Conservation (phyloP, 768 basidiomycete species). For the Termitomyces sp. region DNA sequence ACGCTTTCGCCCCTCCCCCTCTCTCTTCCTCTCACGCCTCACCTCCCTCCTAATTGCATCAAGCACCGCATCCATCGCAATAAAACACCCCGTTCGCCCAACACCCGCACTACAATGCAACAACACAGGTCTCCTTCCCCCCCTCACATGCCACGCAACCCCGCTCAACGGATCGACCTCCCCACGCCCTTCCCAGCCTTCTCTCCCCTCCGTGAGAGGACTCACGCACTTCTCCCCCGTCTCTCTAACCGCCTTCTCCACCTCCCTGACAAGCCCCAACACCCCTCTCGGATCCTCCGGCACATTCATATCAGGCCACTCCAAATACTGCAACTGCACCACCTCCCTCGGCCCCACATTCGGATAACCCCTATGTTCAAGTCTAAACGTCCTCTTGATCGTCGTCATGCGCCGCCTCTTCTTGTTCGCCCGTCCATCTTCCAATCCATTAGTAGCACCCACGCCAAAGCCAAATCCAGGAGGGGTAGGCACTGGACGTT, state of each 20-base stretch:
- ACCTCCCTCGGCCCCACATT: slow-evolving; percentile 60
- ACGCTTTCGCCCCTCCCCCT: background rate
- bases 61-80: slow-evolving; percentile 83
- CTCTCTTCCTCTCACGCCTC: slow-evolving; percentile 17
- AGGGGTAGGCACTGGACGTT: background rate
- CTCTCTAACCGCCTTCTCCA: slow-evolving; percentile 46
- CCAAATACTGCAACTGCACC: slow-evolving; percentile 87
- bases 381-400: slow-evolving; percentile 64
- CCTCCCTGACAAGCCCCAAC: slow-evolving; percentile 67
- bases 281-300: slow-evolving; percentile 79
- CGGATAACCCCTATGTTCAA: slow-evolving; percentile 62
- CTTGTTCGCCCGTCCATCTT: background rate
- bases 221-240: slow-evolving; percentile 18
- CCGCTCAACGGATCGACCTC: slow-evolving; percentile 53
- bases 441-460: background rate
- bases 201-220: background rate
- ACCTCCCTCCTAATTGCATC: slow-evolving; percentile 69
- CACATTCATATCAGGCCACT: slow-evolving; percentile 97
- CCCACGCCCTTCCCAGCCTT: background rate
- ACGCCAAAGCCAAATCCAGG: background rate
- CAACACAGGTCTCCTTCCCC: slow-evolving; percentile 53
- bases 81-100: slow-evolving; percentile 91
- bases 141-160: slow-evolving; percentile 49
- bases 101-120: slow-evolving; percentile 95
- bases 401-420: slow-evolving; percentile 16